Base-by-base conservation (phyloP, 768 basidiomycete species). In the Phanerochaete sordida region DNA sequence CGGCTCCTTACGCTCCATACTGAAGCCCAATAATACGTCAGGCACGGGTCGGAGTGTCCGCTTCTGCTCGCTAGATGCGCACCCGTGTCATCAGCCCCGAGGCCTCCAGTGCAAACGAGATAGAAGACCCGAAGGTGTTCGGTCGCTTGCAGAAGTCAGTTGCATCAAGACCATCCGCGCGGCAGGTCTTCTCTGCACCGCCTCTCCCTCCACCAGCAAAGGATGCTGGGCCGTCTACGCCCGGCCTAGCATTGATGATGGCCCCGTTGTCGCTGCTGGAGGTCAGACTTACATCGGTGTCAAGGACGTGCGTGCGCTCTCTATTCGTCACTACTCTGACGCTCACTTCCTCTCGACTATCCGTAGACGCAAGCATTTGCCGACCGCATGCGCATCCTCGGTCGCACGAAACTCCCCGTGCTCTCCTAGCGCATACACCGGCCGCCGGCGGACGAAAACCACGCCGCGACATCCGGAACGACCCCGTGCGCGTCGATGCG, bases 1-100 rank as follows among this genome's bases (percentile, higher is more conserved):
- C 33, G 33, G 33, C 11, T 89, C 88, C 13, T 77, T 87, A 5
- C 83, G 88, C 15, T 90, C 88, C 16, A 91, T 91, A 63, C 78
- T 91, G 27, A 85, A 87, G 44, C 84, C 86, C 61, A 81, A 80
- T 3, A 84, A 84, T 49, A 87, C 88, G 0, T 88, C 89, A 16
- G 88, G 85, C 3, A 88, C 87, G 11, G 88, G 89, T n/a, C 85
- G 86, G 68, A 90, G 84, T 61, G 89, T 91, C 44, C 84, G 89
- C 6, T 90, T 91, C 74, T 89, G 89, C 71, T 84, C 88, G 27
- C 79, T 84, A 27, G 84, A 88, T 56, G 85, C 84, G 13, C 86
- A 81, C 74, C n/a, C 85, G 80, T 62, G 75, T 82, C 24, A 83
- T 87, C 66, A 88, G 79, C 51, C 85, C 87, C n/a, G 85, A 90